Evolutionary conservation across 768 basidiomycete genomes (phyloP).

Genomic region (Boletus insuetus): DNA sequence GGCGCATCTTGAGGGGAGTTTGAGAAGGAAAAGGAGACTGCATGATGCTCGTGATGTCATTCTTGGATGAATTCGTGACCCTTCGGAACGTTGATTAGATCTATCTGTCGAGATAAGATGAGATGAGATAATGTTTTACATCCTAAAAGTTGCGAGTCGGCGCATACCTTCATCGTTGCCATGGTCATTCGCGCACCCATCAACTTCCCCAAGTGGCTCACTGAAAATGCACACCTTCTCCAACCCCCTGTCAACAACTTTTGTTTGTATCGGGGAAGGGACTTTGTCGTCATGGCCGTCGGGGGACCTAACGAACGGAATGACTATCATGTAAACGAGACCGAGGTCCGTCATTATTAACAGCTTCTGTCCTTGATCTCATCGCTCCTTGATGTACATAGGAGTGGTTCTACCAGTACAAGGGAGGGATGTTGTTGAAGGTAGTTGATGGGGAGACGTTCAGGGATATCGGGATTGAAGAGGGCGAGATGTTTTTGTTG

Average conservation of each 20-base stretch:
- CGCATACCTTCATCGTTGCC: background rate
- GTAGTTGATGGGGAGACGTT: conserved; percentile 80
- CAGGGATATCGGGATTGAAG: conserved; percentile 83
- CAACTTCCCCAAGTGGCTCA: conserved; percentile 88
- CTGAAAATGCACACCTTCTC: conserved; percentile 73
- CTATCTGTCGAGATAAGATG: too few relatives aligned
- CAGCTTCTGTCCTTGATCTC: background rate
- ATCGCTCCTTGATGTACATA: conserved; percentile 24
- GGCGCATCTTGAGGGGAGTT: too few relatives aligned
- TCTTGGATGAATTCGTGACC: too few relatives aligned
- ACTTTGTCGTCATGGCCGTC: conserved; percentile 92
- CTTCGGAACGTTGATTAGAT: too few relatives aligned
- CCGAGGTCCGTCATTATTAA: conserved; percentile 54
- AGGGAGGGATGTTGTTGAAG: conserved; percentile 88
- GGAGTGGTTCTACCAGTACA: conserved; percentile 99
- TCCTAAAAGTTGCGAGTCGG: too few relatives aligned
- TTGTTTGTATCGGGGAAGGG: conserved; percentile 75
- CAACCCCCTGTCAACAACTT: conserved; percentile 94
- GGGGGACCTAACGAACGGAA: conserved; percentile 94
- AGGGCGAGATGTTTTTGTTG: conserved; percentile 96
- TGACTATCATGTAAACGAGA: conserved; percentile 95
- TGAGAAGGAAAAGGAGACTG: too few relatives aligned
- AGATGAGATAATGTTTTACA: too few relatives aligned
- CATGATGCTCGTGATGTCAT: too few relatives aligned
- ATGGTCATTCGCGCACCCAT: conserved; percentile 79